Base-by-base conservation (phyloP, 2,329 filamentous ascomycete genomes). In the Dactylellina cionopaga region DNA sequence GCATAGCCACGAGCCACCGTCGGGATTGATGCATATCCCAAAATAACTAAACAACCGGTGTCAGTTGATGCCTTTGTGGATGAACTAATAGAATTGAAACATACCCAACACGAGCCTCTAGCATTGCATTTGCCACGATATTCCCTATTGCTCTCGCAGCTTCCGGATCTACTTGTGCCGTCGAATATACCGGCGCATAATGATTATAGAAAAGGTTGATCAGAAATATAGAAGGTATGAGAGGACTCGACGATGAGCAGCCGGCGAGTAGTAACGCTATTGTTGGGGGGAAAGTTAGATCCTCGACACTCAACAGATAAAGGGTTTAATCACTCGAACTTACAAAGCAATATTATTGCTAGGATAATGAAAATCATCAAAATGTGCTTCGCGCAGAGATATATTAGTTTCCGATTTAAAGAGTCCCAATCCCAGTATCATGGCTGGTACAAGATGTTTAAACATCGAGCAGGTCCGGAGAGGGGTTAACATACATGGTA, bases 351-450 rank as follows among this genome's bases (percentile, higher is more conserved):
- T 81, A 99, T 96, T 79, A 99, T 96, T 46, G 93, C 88, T 69
- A 97, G 84, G 63, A 91, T 93, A 79, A 99, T 96, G 76, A 99
- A 83, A 77, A 99, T 92, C 95, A 99, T 99, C 81, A 99, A 87
- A 76, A 98, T 90, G 87, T 99, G 87, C 68, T 72, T 11, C 6
- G 24, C 22, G 13, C 3, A 15, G 29, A 6, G 19, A 17, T 13
- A 17, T 31, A 39, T 71, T 29, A 71, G 65, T 33, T 5, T 31
- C 19, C 27, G 2, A 25, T 6, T 7, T 9, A 5, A 13, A 3
- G 24, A 31, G 22, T 24, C 29, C 5, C n/a, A n/a, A n/a, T n/a
- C n/a, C n/a, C n/a, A n/a, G n/a, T n/a, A n/a, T n/a, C n/a, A n/a
- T n/a, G n/a, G n/a, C n/a, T n/a, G n/a, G n/a, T n/a, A n/a, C n/a